Evolutionary conservation across 371 early-diverging fungal species (phyloP).

Genomic region (Apophysomyces ossiformis): DNA sequence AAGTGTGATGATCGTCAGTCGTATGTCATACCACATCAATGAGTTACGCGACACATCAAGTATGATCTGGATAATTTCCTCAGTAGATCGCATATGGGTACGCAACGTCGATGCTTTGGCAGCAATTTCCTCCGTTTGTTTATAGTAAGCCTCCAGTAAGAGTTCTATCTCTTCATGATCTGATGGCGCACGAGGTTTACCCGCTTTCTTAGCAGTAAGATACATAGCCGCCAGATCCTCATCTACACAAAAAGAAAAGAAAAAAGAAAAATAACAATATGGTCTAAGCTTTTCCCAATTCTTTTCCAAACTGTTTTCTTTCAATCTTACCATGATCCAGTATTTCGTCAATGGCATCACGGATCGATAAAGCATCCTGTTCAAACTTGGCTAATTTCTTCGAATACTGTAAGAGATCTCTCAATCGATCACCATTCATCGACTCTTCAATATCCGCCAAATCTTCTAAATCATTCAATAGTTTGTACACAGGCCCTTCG

Average conservation of each 20-base stretch:
- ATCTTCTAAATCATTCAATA: constrained; percentile 67
- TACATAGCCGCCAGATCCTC: constrained; percentile 92
- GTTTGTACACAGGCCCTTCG: constrained; percentile 53
- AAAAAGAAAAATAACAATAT: not conserved
- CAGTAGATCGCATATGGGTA: constrained; percentile 82
- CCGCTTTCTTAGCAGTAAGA: constrained; percentile 75
- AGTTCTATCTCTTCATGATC: constrained; percentile 90
- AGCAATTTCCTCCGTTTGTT: constrained; percentile 85
- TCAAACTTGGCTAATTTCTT: constrained; percentile 79
- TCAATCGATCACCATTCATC: constrained; percentile 75
- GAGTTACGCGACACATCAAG: constrained; percentile 86
- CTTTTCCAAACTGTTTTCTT: no score
- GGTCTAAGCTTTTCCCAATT: no score
- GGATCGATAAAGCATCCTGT: constrained; percentile 72
- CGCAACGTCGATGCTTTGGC: constrained; percentile 68
- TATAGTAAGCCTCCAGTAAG: constrained; percentile 86
- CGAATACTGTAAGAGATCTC: constrained; percentile 75
- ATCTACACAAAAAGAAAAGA: constrained; percentile 49
- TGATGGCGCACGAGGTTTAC: constrained; percentile 53
- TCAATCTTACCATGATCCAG: constrained; percentile 70
- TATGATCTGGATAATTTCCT: constrained; percentile 84
- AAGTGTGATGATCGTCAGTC: constrained; percentile 79
- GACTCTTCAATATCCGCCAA: constrained; percentile 75
- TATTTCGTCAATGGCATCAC: constrained; percentile 78
- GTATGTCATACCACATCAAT: constrained; percentile 82